phyloP scores from a whole-genome alignment of 2,329 filamentous ascomycete genomes.

The Xylariaceae sp. region DNA sequence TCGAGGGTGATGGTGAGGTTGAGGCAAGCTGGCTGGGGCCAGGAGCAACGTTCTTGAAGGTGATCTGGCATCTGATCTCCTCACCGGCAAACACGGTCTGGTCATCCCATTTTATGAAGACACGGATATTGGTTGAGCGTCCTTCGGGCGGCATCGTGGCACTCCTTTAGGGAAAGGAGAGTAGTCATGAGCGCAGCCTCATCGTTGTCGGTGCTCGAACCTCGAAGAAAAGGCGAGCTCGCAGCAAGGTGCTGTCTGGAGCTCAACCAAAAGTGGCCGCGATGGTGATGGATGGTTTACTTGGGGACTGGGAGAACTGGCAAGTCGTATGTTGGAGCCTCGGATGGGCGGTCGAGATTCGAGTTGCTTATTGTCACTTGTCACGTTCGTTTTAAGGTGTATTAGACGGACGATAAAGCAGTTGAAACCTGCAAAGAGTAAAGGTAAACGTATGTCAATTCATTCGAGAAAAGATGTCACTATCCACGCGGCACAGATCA shows the following conservation, averaged over 20 bases:
- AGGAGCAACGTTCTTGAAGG: conserved; percentile 84
- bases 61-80: conserved; percentile 93
- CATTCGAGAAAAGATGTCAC: no score
- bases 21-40: conserved; percentile 45
- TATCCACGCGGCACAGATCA: no score
- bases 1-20: conserved; percentile 28
- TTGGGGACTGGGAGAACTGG: no score
- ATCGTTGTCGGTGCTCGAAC: conserved; percentile 33
- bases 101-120: conserved; percentile 94
- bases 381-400: no score
- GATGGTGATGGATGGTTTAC: no score
- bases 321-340: no score
- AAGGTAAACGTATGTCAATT: no score
- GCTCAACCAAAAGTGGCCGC: not conserved
- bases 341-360: no score
- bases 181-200: conserved; percentile 37
- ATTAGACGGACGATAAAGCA: no score
- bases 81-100: conserved; percentile 96
- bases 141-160: conserved; percentile 56
- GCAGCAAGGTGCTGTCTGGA: conserved; percentile 15
- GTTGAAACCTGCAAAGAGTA: no score
- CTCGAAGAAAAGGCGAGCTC: conserved; percentile 9
- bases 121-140: conserved; percentile 76
- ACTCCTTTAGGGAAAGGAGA: conserved; percentile 46
- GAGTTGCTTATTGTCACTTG: no score